phyloP scores from a whole-genome alignment of 1,139 yeast genomes.

The Suhomyces yuchorum region DNA sequence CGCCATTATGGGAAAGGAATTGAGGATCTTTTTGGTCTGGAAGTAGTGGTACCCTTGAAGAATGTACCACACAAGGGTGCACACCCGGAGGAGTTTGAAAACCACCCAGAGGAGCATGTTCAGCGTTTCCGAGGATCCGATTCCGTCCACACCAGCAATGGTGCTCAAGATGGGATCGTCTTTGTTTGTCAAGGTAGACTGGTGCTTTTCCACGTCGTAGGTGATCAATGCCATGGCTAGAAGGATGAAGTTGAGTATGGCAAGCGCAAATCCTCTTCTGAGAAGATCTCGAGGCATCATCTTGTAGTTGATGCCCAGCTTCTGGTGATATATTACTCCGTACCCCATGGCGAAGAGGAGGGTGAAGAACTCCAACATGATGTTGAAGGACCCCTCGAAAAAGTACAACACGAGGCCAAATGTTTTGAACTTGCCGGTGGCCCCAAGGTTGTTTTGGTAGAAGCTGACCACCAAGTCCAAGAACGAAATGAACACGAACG shows the following conservation, averaged over 20 bases:
- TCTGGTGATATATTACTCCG: slow-evolving; percentile 39
- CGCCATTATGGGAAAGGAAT: slow-evolving; percentile 34
- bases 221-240: not conserved
- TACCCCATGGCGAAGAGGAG: slow-evolving; percentile 43
- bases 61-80: slow-evolving; percentile 19
- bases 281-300: slow-evolving; percentile 26
- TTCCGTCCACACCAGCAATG: slow-evolving; percentile 1
- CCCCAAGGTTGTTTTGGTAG: slow-evolving; percentile 22
- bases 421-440: slow-evolving; percentile 22
- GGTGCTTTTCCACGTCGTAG: not conserved
- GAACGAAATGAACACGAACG: slow-evolving; percentile 21
- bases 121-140: not conserved
- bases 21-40: slow-evolving; percentile 32
- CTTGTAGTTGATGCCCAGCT: slow-evolving; percentile 28
- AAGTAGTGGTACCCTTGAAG: slow-evolving; percentile 27
- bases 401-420: slow-evolving; percentile 15
- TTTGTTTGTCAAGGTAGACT: not conserved
- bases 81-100: not conserved
- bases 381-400: not conserved
- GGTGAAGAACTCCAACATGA: slow-evolving; percentile 16
- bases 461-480: slow-evolving; percentile 18
- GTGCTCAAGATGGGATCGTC: slow-evolving; percentile 3
- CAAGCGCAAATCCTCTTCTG: slow-evolving; percentile 22
- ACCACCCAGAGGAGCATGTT: not conserved
- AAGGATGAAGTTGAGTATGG: slow-evolving; percentile 6